Evolutionary conservation across 148 eudicot genomes (phyloP).

Genomic region (Chenopodium album): DNA sequence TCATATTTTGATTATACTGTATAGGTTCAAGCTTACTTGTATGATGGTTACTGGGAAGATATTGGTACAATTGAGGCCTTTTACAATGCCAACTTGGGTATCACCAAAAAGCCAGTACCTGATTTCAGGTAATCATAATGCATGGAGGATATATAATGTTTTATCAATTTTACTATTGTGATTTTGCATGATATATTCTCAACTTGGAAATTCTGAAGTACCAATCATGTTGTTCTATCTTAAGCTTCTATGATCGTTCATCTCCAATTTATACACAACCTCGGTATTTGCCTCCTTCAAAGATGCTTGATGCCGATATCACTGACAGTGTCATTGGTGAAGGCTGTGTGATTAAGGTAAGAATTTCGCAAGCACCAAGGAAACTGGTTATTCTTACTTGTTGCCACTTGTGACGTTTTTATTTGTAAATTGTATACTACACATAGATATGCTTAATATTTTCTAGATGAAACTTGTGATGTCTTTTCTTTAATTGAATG

Average conservation of each 20-base stretch:
- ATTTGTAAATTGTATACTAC: too few species aligned
- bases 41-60: conserved; percentile 98
- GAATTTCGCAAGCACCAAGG: neutral
- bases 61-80: conserved; percentile 97
- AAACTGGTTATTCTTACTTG: neutral
- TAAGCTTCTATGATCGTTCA: conserved; percentile 96
- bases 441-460: too few species aligned
- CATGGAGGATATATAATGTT: neutral
- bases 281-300: conserved; percentile 96
- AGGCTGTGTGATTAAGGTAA: conserved; percentile 97
- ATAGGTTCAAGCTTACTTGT: conserved; percentile 90
- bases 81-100: conserved; percentile 86
- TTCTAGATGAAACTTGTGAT: conserved; percentile 1
- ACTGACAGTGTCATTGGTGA: conserved; percentile 97
- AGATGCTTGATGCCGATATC: conserved; percentile 96
- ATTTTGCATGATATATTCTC: neutral
- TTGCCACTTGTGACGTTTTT: too few species aligned
- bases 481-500: conserved; percentile 1
- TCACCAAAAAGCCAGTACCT: conserved; percentile 94
- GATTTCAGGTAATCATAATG: conserved; percentile 67
- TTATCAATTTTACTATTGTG: conserved; percentile 7
- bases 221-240: conserved; percentile 19
- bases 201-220: conserved; percentile 1
- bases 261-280: conserved; percentile 97
- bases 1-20: conserved; percentile 10